These are phyloP conservation scores for Mortierella sp. DNA, from an alignment of 371 early-diverging fungal species.

Conservation along the genomic window DNA sequence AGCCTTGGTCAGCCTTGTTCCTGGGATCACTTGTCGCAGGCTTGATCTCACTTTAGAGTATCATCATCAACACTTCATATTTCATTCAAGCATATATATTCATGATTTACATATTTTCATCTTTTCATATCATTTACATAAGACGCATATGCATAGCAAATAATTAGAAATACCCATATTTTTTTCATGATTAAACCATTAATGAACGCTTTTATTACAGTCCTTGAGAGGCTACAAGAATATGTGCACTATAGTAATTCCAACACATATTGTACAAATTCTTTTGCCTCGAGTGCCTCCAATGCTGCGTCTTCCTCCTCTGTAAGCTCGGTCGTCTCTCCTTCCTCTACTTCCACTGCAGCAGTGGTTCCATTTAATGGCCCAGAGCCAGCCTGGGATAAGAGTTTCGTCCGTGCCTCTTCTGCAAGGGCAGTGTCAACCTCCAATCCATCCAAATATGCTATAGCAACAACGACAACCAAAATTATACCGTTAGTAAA, in stretches of 20 bases:
- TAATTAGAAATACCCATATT: background rate
- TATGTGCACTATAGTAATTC: slow-evolving; percentile 17
- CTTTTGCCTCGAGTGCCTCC: slow-evolving; percentile 48
- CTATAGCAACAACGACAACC: background rate
- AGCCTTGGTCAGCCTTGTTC: background rate
- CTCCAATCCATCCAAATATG: slow-evolving; percentile 45
- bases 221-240: background rate
- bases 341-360: slow-evolving; percentile 20
- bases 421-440: slow-evolving; percentile 45
- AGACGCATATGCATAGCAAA: background rate
- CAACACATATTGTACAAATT: slow-evolving; percentile 44
- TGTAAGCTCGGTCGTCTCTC: slow-evolving; percentile 12
- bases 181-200: background rate
- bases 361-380: slow-evolving; percentile 11
- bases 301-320: slow-evolving; percentile 42
- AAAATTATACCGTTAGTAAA: background rate
- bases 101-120: no score
- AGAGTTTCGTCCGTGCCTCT: slow-evolving; percentile 39
- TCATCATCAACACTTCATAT: no score
- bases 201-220: background rate
- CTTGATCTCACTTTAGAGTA: background rate
- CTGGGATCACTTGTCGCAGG: background rate
- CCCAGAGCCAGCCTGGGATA: slow-evolving; percentile 35
- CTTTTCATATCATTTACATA: background rate
- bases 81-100: no score